Percentiles rank a stretch among this genome's conserved stretches.
phyloP scores from a whole-genome alignment of 768 basidiomycete species.

The Boletus rubescentipes region DNA sequence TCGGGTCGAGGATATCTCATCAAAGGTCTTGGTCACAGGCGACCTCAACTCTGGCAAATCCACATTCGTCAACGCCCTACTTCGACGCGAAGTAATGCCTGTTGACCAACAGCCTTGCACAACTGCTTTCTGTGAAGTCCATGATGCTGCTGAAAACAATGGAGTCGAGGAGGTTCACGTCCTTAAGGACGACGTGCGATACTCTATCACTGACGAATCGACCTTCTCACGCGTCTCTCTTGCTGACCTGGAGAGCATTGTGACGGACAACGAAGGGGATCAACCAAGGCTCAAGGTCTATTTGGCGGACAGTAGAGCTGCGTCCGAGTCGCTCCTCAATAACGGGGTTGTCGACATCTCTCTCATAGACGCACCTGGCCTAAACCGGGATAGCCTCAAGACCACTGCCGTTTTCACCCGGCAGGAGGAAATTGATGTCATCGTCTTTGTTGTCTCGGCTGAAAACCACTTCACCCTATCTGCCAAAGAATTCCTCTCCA shows the following conservation, averaged over 20 bases:
- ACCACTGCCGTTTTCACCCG: conserved; percentile 95
- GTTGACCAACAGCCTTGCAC: conserved; percentile 99
- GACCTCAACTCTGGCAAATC: conserved; percentile 99
- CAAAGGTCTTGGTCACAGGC: conserved; percentile 96
- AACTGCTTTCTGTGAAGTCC: conserved; percentile 95
- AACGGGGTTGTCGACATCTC: conserved; percentile 97
- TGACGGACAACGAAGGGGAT: conserved; percentile 57
- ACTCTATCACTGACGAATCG: conserved; percentile 66
- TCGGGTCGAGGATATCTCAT: conserved; percentile 88
- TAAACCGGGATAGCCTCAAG: conserved; percentile 92
- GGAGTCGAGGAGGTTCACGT: conserved; percentile 86
- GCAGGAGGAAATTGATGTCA: conserved; percentile 97
- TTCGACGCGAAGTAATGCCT: conserved; percentile 90
- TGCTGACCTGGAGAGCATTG: conserved; percentile 72
- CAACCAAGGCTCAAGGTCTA: conserved; percentile 82
- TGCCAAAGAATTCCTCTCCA: conserved; percentile 89
- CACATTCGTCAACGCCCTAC: conserved; percentile 94
- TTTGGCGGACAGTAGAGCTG: conserved; percentile 74
- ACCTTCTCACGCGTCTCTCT: conserved; percentile 74
- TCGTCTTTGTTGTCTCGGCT: conserved; percentile 96
- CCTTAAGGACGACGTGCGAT: conserved; percentile 63
- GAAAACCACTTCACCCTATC: conserved; percentile 99
- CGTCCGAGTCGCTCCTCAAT: conserved; percentile 83
- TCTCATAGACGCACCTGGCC: conserved; percentile 96
- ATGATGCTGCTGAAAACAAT: conserved; percentile 79